Base-by-base conservation (phyloP, 169 alveolate species). In the Plasmodium sp. region DNA sequence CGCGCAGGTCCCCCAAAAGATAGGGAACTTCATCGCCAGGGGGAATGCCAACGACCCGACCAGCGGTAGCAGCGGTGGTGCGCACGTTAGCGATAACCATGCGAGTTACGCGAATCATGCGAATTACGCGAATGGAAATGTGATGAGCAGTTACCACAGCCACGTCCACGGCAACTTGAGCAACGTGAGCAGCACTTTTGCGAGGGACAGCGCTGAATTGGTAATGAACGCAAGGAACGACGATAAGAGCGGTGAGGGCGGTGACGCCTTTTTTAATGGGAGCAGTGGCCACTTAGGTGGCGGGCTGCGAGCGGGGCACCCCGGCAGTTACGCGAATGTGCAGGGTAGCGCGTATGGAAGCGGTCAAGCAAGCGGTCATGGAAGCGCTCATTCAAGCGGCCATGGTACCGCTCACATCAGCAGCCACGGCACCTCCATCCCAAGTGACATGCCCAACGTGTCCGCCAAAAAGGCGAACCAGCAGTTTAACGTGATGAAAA, bases 401-500 rank as follows among this genome's bases (percentile, higher is more conserved):
- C 14, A 33, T 22, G 41, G 33, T 2, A 80, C 3, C 7, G 33
- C 33, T 2, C 31, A 71, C 33, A 43, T 1, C 31, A 41, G 48
- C 33, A 33, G 27, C 9, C 2, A 84, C 27, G 62, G 31, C 43
- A 75, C 45, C 62, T 1, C 67, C 18, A 18, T 85, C 9, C 39
- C 79, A 45, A 75, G 36, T 75, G 80, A 34, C 71, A 75, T 81
- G 16, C 2, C 45, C 72, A 84, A 45, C 45, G 31, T 58, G 36
- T 56, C 71, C 12, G 16, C 67, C 22, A 36, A 83, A 62, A 83
- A 33, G 62, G 79, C n/a, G 12, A 82, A 82, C 54, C 41, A 34
- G 51, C 90, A 82, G 43, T 84, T 84, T 71, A 84, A 56, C 56
- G 7, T 36, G 54, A 41, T 84, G 71, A 62, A 34, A 83, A 83